phyloP scores from a whole-genome alignment of 768 basidiomycete species.

The Xanthoconium purpureum region DNA sequence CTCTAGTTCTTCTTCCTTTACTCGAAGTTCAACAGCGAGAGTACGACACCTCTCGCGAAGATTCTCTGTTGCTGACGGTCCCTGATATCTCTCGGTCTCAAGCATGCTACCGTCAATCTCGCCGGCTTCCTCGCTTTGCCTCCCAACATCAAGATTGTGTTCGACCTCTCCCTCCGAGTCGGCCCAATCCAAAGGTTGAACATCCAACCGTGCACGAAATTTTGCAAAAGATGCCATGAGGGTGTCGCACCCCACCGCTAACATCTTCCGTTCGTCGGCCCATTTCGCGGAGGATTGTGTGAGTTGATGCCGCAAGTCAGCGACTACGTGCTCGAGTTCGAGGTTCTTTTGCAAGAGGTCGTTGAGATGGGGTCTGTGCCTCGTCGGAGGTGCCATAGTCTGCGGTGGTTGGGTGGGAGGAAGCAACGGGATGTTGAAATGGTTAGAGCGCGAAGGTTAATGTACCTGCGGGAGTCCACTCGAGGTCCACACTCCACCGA shows the following conservation, averaged over 20 bases:
- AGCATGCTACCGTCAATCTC: slow-evolving; percentile 6
- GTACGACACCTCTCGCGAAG: slow-evolving; percentile 15
- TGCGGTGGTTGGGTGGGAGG: background rate
- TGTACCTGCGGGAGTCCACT: background rate
- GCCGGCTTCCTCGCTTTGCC: slow-evolving; percentile 16
- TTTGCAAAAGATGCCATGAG: slow-evolving; percentile 34
- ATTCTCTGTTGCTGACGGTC: background rate
- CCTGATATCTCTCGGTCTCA: slow-evolving; percentile 11
- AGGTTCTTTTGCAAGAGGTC: slow-evolving; percentile 28
- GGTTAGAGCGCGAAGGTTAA: background rate
- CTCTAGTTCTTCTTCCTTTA: slow-evolving; percentile 20
- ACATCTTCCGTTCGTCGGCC: slow-evolving; percentile 28
- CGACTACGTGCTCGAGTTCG: slow-evolving; percentile 28
- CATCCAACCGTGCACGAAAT: slow-evolving; percentile 25
- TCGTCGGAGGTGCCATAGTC: slow-evolving; percentile 26
- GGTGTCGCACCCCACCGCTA: slow-evolving; percentile 19
- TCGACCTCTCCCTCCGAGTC: slow-evolving; percentile 28
- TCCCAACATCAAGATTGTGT: slow-evolving; percentile 16
- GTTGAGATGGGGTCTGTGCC: slow-evolving; percentile 26
- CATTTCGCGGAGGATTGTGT: slow-evolving; percentile 29
- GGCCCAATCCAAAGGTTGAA: slow-evolving; percentile 18
- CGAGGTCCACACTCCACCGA: too few relatives aligned
- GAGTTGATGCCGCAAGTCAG: slow-evolving; percentile 28
- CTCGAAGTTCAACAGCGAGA: slow-evolving; percentile 17
- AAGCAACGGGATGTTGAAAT: background rate